These are phyloP conservation scores for Penicillium polonicum DNA, from an alignment of 2,329 filamentous ascomycete species.

Conservation along the genomic window DNA sequence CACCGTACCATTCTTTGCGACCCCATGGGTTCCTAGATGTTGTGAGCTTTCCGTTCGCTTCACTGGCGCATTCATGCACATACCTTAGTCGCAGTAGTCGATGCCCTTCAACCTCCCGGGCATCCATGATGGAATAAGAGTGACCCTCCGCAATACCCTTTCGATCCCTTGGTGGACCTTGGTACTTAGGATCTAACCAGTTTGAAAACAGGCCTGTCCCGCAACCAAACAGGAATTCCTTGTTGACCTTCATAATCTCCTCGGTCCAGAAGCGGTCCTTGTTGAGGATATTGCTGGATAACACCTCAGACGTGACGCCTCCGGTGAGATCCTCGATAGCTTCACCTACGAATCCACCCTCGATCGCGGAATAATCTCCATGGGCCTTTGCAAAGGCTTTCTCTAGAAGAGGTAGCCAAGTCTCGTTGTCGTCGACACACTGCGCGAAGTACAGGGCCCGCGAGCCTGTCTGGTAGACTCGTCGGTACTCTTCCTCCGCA, in stretches of 20 bases:
- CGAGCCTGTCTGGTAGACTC: slow-evolving; percentile 71
- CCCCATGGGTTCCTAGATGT: slow-evolving; percentile 72
- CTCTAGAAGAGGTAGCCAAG: slow-evolving; percentile 76
- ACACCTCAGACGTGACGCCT: slow-evolving; percentile 49
- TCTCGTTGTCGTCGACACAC: slow-evolving; percentile 73
- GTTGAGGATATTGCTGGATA: slow-evolving; percentile 53
- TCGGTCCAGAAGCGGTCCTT: slow-evolving; percentile 81
- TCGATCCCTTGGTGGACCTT: slow-evolving; percentile 37
- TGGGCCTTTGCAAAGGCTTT: slow-evolving; percentile 85
- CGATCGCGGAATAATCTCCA: slow-evolving; percentile 72
- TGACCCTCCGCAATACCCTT: slow-evolving; percentile 51
- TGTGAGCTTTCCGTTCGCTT: slow-evolving; percentile 17
- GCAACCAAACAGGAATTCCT: slow-evolving; percentile 63
- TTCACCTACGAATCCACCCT: slow-evolving; percentile 69
- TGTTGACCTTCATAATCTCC: slow-evolving; percentile 75
- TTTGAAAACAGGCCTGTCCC: slow-evolving; percentile 49
- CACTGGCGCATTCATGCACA: not conserved
- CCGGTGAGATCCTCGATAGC: slow-evolving; percentile 59
- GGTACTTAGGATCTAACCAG: slow-evolving; percentile 41
- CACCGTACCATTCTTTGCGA: slow-evolving; percentile 73
- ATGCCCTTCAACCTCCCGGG: slow-evolving; percentile 60
- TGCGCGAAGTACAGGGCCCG: slow-evolving; percentile 76
- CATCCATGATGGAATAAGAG: slow-evolving; percentile 60
- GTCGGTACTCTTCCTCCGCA: slow-evolving; percentile 68
- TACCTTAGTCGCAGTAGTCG: slow-evolving; percentile 63